Percentiles rank a stretch among this genome's conserved stretches.
Conservation (phyloP, 106 monocot species). For the Allium sativum region DNA sequence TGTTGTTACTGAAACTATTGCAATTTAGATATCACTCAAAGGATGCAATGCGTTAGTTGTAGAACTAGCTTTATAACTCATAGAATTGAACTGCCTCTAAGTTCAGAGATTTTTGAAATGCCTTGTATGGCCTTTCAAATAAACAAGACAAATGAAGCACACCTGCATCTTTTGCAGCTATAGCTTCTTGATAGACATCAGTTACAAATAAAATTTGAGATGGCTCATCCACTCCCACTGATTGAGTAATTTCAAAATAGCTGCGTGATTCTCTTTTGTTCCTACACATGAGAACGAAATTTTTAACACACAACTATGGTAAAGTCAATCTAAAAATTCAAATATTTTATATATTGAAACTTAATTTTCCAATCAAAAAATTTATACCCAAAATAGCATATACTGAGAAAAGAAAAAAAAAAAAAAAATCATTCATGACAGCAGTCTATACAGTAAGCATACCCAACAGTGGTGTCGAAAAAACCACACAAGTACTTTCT, state of each 20-base stretch:
- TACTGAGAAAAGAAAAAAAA: neutral
- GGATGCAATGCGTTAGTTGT: no score
- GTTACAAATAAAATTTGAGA: slow-evolving; percentile 90
- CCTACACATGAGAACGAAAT: slow-evolving; percentile 12
- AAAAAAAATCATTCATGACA: neutral
- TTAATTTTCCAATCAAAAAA: neutral
- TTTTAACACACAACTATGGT: no score
- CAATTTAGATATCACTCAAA: no score
- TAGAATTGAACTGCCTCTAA: no score
- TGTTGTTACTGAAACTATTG: no score
- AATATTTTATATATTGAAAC: no score
- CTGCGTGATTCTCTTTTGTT: slow-evolving; percentile 84
- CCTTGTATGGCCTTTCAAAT: no score
- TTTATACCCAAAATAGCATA: neutral
- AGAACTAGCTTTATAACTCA: no score
- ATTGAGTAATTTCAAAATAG: slow-evolving; percentile 79
- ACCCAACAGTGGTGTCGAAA: slow-evolving; percentile 95
- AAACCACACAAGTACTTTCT: slow-evolving; percentile 77
- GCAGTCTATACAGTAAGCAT: slow-evolving; percentile 9
- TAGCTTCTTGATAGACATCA: slow-evolving; percentile 92
- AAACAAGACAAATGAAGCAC: neutral
- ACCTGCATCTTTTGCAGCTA: slow-evolving; percentile 92
- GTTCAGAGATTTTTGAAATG: no score
- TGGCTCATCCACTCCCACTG: slow-evolving; percentile 78
- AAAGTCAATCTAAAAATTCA: no score